A percentile compares a stretch with the other conserved stretches of the same genome.
These are phyloP conservation scores for Hyphopichia buzzinii DNA, from an alignment of 1,139 yeast genomes.

Conservation along the genomic window DNA sequence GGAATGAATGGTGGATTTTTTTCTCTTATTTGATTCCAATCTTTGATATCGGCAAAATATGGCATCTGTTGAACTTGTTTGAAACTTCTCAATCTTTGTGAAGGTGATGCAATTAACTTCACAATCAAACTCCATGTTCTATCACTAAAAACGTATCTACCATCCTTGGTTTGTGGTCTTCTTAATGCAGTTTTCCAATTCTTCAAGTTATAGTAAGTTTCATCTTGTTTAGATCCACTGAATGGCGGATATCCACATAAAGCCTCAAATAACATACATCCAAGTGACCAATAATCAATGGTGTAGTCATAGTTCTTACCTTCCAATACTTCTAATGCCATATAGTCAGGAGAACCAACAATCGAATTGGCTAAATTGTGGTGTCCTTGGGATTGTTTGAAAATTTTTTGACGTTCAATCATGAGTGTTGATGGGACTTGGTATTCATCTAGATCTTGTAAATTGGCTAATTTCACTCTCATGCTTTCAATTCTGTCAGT, in stretches of 20 bases:
- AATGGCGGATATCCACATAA: slow-evolving; percentile 96
- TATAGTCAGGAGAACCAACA: slow-evolving; percentile 98
- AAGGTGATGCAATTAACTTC: slow-evolving; percentile 75
- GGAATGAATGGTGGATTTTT: slow-evolving; percentile 94
- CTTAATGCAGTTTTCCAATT: slow-evolving; percentile 88
- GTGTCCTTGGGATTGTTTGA: slow-evolving; percentile 66
- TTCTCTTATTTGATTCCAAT: slow-evolving; percentile 68
- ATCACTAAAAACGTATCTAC: slow-evolving; percentile 89
- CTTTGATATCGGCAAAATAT: slow-evolving; percentile 74
- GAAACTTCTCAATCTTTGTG: slow-evolving; percentile 70
- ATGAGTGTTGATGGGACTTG: slow-evolving; percentile 76
- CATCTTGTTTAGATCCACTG: slow-evolving; percentile 90
- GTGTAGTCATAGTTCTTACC: slow-evolving; percentile 94
- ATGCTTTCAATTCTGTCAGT: slow-evolving; percentile 91
- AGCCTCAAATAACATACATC: slow-evolving; percentile 92
- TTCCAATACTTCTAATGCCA: slow-evolving; percentile 96
- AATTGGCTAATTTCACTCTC: slow-evolving; percentile 80
- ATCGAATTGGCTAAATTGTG: slow-evolving; percentile 85
- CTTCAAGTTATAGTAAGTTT: slow-evolving; percentile 89
- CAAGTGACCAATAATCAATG: slow-evolving; percentile 98
- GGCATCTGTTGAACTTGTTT: slow-evolving; percentile 77
- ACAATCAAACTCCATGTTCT: slow-evolving; percentile 93
- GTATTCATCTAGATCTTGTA: slow-evolving; percentile 65
- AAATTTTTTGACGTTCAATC: slow-evolving; percentile 81
- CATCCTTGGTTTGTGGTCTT: slow-evolving; percentile 91